These are phyloP conservation scores for Aphanoascus verrucosus DNA, from an alignment of 2,329 filamentous ascomycete genomes.

Conservation along the genomic window DNA sequence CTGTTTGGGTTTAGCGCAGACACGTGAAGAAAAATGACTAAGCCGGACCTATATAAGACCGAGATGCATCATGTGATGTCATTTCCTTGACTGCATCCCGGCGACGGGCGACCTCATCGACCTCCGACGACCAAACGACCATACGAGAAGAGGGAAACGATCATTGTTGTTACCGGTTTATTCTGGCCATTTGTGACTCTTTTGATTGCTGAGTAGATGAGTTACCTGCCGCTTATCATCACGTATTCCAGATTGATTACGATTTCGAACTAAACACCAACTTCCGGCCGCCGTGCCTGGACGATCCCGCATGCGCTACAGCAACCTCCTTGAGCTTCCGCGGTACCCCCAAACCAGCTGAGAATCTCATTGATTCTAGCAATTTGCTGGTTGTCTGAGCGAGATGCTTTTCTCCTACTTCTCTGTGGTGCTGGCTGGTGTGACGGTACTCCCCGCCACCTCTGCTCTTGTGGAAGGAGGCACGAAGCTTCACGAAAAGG, in stretches of 20 bases:
- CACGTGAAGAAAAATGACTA: conserved; percentile 1
- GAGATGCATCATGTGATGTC: background rate
- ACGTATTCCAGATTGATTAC: background rate
- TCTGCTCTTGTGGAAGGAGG: conserved; percentile 15
- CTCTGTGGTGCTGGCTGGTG: conserved; percentile 10
- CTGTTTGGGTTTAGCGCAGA: conserved; percentile 4
- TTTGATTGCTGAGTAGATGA: too few species aligned
- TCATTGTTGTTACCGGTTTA: background rate
- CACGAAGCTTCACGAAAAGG: conserved; percentile 61
- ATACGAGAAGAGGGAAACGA: background rate
- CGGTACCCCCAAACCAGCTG: background rate
- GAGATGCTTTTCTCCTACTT: background rate
- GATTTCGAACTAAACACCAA: background rate
- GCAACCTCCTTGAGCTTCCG: background rate
- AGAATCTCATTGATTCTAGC: background rate
- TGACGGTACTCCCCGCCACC: conserved; percentile 6
- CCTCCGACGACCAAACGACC: background rate
- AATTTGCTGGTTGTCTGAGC: background rate
- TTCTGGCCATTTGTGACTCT: background rate
- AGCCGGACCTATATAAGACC: background rate
- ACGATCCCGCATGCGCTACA: conserved; percentile 2
- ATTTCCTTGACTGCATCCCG: background rate
- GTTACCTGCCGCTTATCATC: background rate
- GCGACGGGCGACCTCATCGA: background rate
- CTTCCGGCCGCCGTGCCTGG: background rate